phyloP scores from a whole-genome alignment of 352 stramenopile genomes.

The Phytopythium ostracodes region DNA sequence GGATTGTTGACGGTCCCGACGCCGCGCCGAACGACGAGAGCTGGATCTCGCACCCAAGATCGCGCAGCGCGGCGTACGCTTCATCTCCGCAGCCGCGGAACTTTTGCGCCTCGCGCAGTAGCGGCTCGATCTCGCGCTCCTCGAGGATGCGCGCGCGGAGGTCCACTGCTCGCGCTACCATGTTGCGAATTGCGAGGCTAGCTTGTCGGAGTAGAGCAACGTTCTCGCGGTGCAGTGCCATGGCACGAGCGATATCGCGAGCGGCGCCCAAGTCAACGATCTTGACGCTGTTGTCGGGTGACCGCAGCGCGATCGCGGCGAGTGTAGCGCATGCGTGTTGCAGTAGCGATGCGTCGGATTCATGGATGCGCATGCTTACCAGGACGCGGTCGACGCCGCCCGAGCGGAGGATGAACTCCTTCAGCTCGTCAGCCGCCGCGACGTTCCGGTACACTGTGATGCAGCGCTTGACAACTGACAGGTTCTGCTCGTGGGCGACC shows the following conservation, averaged over 20 bases:
- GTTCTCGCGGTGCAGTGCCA: slow-evolving; percentile 43
- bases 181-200: slow-evolving; percentile 77
- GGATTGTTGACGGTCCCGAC: slow-evolving; percentile 10
- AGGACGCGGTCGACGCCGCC: slow-evolving; percentile 49
- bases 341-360: slow-evolving; percentile 48
- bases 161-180: slow-evolving; percentile 59
- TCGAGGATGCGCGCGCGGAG: slow-evolving; percentile 60
- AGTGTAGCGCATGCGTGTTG: slow-evolving; percentile 73
- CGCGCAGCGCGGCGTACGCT: slow-evolving; percentile 70
- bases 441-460: slow-evolving; percentile 73
- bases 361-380: slow-evolving; percentile 48
- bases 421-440: slow-evolving; percentile 66
- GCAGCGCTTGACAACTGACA: slow-evolving; percentile 51
- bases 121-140: slow-evolving; percentile 50
- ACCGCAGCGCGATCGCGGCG: slow-evolving; percentile 62
- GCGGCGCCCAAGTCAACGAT: slow-evolving; percentile 51
- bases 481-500: slow-evolving; percentile 41
- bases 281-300: slow-evolving; percentile 51
- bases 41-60: slow-evolving; percentile 69
- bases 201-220: slow-evolving; percentile 59
- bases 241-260: slow-evolving; percentile 44
- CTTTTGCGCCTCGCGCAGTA: slow-evolving; percentile 58
- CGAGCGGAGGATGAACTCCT: slow-evolving; percentile 54
- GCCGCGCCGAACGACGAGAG: slow-evolving; percentile 48
- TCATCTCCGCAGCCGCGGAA: slow-evolving; percentile 70